These are phyloP conservation scores for Gynochthodes officinalis DNA, from an alignment of 257 asterid species.

Conservation along the genomic window DNA sequence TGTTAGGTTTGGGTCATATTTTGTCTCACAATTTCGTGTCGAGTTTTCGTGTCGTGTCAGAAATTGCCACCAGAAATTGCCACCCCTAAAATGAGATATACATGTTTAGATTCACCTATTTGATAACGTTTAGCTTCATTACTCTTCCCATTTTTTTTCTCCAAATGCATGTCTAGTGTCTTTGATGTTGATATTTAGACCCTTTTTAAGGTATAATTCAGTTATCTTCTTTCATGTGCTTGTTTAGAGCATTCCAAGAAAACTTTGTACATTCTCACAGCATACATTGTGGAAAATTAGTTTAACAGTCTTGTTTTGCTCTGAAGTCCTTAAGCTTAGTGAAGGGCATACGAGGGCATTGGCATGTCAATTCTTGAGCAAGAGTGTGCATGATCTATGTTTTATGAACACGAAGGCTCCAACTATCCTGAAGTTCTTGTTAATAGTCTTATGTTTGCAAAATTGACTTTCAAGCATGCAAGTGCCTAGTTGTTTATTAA, in stretches of 20 bases:
- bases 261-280: background rate
- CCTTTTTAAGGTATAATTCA: background rate
- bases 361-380: background rate
- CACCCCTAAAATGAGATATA: background rate
- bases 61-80: too few species aligned
- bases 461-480: background rate
- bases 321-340: background rate
- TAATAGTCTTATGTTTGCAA: background rate
- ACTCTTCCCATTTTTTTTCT: background rate
- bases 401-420: background rate
- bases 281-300: background rate
- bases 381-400: background rate
- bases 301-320: background rate
- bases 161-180: background rate
- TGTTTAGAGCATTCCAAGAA: background rate
- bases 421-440: background rate
- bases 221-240: constrained; percentile 1
- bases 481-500: background rate
- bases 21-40: too few species aligned
- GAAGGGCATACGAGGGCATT: background rate
- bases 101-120: background rate
- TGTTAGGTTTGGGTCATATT: too few species aligned
- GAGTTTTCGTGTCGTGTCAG: too few species aligned
- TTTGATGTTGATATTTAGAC: background rate
- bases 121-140: background rate